These are phyloP conservation scores for Cyberlindnera bimundalis DNA, from an alignment of 805 yeast species.

Conservation along the genomic window DNA sequence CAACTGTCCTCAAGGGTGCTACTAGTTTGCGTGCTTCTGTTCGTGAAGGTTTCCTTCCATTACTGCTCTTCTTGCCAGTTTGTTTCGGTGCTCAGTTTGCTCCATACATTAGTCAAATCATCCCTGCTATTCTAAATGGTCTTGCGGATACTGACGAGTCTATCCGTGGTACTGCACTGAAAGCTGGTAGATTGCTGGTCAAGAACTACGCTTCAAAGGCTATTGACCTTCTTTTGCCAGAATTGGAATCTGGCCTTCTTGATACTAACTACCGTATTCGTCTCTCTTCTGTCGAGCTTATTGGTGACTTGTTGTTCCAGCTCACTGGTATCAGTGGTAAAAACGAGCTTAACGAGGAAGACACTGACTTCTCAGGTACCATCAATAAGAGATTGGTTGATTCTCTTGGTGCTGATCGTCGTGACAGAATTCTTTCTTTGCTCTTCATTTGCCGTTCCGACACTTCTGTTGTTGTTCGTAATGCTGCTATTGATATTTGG, in stretches of 20 bases:
- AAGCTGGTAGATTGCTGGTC: constrained; percentile 90
- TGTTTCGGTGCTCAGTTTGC: constrained; percentile 91
- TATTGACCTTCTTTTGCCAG: constrained; percentile 89
- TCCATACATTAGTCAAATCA: constrained; percentile 79
- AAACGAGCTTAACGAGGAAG: constrained; percentile 61
- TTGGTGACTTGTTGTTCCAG: constrained; percentile 93
- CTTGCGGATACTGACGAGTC: constrained; percentile 87
- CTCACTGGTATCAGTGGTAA: constrained; percentile 86
- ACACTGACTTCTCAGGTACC: constrained; percentile 43
- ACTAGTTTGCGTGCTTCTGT: constrained; percentile 62
- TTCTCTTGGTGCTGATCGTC: constrained; percentile 80
- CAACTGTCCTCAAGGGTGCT: constrained; percentile 71
- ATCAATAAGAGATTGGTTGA: constrained; percentile 65
- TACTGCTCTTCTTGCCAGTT: constrained; percentile 85
- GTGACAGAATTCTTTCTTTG: constrained; percentile 82
- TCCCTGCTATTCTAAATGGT: constrained; percentile 90
- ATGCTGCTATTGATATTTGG: constrained; percentile 93
- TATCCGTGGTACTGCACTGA: constrained; percentile 82
- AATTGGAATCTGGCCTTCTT: constrained; percentile 83
- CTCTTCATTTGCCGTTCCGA: constrained; percentile 94
- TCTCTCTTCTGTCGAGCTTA: constrained; percentile 87
- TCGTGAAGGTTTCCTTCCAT: constrained; percentile 90
- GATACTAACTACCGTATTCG: constrained; percentile 84
- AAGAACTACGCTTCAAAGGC: constrained; percentile 90
- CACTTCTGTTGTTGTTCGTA: constrained; percentile 79